A percentile compares a stretch with the other conserved stretches of the same genome.
phyloP scores from a whole-genome alignment of 108 stramenopile species.

The Skeletonema costatum region DNA sequence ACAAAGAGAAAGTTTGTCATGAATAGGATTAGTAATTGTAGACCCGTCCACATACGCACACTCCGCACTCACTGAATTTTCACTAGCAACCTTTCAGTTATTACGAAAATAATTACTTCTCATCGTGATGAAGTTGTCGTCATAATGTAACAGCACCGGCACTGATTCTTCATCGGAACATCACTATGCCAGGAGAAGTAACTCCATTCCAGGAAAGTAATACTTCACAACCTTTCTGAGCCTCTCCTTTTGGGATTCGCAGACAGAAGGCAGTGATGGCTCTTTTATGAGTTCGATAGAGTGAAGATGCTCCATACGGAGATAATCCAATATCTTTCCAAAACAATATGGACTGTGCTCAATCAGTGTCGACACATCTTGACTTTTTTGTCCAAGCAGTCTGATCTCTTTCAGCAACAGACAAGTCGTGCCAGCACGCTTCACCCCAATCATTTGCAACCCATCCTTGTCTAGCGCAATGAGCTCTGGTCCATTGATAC shows the following conservation, averaged over 20 bases:
- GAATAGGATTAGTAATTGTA: too few species aligned
- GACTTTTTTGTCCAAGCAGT: constrained; percentile 3
- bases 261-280: neutral
- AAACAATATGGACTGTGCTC: neutral
- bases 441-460: constrained; percentile 14
- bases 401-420: constrained; percentile 17
- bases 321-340: neutral
- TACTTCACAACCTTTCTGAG: constrained; percentile 15
- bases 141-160: too few species aligned
- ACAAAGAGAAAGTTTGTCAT: too few species aligned
- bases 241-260: constrained; percentile 6
- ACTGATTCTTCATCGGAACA: too few species aligned
- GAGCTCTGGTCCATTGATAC: constrained; percentile 10
- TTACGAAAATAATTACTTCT: too few species aligned
- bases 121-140: too few species aligned
- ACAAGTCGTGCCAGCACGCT: constrained; percentile 13
- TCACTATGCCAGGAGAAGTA: neutral
- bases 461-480: constrained; percentile 15
- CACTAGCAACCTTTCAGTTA: too few species aligned
- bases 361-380: neutral
- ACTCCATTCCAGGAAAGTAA: constrained; percentile 25
- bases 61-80: too few species aligned
- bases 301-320: neutral
- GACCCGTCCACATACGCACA: too few species aligned
- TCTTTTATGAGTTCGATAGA: neutral